Evolutionary conservation across 2,329 filamentous ascomycete genomes (phyloP).

Genomic region (Didymella glomerata): DNA sequence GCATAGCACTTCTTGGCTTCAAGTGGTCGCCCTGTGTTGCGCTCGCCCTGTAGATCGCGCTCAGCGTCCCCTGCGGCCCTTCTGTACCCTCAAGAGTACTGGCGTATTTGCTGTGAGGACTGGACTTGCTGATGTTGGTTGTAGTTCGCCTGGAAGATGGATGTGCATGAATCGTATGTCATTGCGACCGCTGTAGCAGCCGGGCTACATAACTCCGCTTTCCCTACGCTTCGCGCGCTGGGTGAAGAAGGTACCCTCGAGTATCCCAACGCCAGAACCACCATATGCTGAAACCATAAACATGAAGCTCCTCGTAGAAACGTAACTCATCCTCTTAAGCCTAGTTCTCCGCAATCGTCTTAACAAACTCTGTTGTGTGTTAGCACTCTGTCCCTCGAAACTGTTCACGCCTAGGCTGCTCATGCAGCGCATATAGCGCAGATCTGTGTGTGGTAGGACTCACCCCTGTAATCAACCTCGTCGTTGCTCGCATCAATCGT

Average conservation of each 20-base stretch:
- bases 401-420: not conserved
- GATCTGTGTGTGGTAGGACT: conserved; percentile 37
- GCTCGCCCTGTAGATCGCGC: not conserved
- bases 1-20: not conserved
- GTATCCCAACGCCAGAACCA: conserved; percentile 42
- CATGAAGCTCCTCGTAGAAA: conserved; percentile 30
- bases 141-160: not conserved
- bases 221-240: not conserved
- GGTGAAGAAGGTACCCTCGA: conserved; percentile 17
- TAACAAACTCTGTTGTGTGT: conserved; percentile 48
- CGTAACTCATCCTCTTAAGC: conserved; percentile 1
- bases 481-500: conserved; percentile 94
- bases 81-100: too few relatives aligned
- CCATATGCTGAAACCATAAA: conserved; percentile 37
- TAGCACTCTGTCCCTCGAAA: conserved; percentile 9
- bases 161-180: conserved; percentile 19
- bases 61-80: not conserved
- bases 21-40: not conserved
- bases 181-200: conserved; percentile 22
- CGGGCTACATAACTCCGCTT: conserved; percentile 23
- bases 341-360: conserved; percentile 53
- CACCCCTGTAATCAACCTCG: conserved; percentile 97
- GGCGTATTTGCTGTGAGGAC: too few relatives aligned
- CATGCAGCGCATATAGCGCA: too few relatives aligned
- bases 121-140: not conserved